These are phyloP conservation scores for Camelina laxa DNA, from an alignment of 345 rosid genomes.

Conservation along the genomic window DNA sequence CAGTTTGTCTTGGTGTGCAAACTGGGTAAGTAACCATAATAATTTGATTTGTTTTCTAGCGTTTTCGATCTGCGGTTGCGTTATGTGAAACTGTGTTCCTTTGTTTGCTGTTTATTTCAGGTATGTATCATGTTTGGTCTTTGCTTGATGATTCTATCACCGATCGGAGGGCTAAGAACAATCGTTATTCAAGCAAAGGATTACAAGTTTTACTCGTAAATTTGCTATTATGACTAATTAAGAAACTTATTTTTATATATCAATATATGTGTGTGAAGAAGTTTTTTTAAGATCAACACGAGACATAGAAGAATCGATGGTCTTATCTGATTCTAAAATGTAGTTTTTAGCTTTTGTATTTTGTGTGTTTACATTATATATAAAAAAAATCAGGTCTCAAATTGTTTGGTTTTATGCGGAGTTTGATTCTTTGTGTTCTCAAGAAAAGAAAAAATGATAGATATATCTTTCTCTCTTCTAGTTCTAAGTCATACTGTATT, in stretches of 20 bases:
- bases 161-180: constrained; percentile 79
- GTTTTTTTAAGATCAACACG: constrained; percentile 13
- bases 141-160: constrained; percentile 64
- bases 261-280: constrained; percentile 24
- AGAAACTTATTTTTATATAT: constrained; percentile 17
- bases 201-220: constrained; percentile 67
- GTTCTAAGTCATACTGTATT: not conserved
- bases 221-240: constrained; percentile 6
- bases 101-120: constrained; percentile 48
- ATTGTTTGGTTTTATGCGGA: constrained; percentile 11
- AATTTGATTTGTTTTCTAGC: not conserved
- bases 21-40: constrained; percentile 58
- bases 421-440: constrained; percentile 30
- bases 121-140: constrained; percentile 69
- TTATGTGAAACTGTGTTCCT: constrained; percentile 15
- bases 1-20: constrained; percentile 68
- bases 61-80: not conserved
- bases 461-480: not conserved
- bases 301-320: constrained; percentile 19
- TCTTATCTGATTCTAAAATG: constrained; percentile 23
- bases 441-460: constrained; percentile 3
- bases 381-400: not conserved
- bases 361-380: constrained; percentile 5
- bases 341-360: constrained; percentile 31
- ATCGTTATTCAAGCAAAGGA: constrained; percentile 62